Evolutionary conservation across 371 early-diverging fungal genomes (phyloP), one percentile per base, ranked within the genome.

Genomic region (Lichtheimia corymbifera): DNA sequence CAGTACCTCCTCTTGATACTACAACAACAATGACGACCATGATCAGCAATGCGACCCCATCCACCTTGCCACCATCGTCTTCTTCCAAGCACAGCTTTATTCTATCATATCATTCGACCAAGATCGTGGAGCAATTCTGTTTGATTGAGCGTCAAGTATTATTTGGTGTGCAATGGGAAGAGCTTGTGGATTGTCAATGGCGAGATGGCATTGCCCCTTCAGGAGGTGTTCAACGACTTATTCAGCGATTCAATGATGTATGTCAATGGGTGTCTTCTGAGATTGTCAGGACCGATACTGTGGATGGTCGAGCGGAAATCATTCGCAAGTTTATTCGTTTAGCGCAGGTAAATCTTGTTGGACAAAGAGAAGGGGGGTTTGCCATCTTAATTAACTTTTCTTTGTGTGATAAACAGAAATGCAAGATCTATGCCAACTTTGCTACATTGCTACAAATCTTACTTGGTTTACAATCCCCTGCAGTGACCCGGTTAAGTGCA

Each of bases 251-350:
- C 70, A 88, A 90, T 53, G 41, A 68, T 43, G 87, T 85, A 1
- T 87, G 88, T 59, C 86, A 84, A 55, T 91, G 91, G 91, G 90
- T 88, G 0, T 76, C 85, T 17, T 82, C 87, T 5, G 89, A 88
- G 64, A 85, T 92, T 51, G 71, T 90, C 5, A 63, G 74, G 27
- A 79, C 85, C 11, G 67, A 62, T 15, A 74, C 76, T 20, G 27
- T 85, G 15, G 77, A 84, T 9, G 74, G 77, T 49, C 76, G 91
- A 15, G 89, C 81, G 5, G 77, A 77, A 44, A 72, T 90, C 14
- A 77, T 91, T 35, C 89, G 89, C 57, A 86, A 85, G 63, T 85
- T 88, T 49, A 91, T 92, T 59, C 76, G 88, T 42, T 70, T 92
- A 18, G 91, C 90, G 7, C 81, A 82, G 73, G 87, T 85, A 79